A percentile compares a stretch with the other conserved stretches of the same genome.
phyloP scores from a whole-genome alignment of 352 stramenopile species.

The Globisporangium uncinulatum region DNA sequence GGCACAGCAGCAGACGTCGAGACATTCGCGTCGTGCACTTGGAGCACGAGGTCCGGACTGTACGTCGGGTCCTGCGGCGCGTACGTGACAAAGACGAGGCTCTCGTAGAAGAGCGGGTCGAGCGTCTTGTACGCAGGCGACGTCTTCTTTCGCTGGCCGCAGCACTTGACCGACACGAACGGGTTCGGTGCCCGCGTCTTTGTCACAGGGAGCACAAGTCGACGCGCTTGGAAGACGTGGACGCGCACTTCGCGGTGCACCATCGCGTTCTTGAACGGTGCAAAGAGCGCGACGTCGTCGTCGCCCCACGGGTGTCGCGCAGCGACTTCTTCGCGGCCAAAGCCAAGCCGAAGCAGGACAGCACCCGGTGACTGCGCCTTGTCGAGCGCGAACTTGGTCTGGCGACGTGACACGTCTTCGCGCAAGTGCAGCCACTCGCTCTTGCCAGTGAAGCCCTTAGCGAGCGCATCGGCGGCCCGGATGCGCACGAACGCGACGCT shows the following conservation, averaged over 20 bases:
- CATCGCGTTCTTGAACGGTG: constrained; percentile 35
- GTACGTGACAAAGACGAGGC: constrained; percentile 48
- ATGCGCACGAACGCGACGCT: constrained; percentile 54
- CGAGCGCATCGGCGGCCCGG: constrained; percentile 29
- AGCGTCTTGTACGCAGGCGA: constrained; percentile 40
- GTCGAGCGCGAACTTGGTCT: constrained; percentile 52
- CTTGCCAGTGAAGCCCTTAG: constrained; percentile 32
- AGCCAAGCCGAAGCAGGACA: constrained; percentile 51
- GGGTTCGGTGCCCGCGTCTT: constrained; percentile 60
- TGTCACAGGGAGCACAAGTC: constrained; percentile 37
- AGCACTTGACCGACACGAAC: constrained; percentile 73
- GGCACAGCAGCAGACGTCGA: constrained; percentile 18
- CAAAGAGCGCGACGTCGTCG: constrained; percentile 33
- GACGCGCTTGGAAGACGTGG: constrained; percentile 79
- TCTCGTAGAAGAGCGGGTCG: constrained; percentile 82
- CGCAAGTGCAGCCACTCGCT: constrained; percentile 50
- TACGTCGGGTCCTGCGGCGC: constrained; percentile 50
- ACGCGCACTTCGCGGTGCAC: constrained; percentile 69
- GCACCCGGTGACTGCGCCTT: constrained; percentile 41
- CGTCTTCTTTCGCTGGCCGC: constrained; percentile 53
- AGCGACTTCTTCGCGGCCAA: constrained; percentile 63
- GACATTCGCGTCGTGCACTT: constrained; percentile 54
- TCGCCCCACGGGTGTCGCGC: constrained; percentile 41
- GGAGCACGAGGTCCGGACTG: constrained; percentile 63
- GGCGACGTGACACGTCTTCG: constrained; percentile 53